These are phyloP conservation scores for Rhodomyrtus tomentosa DNA, from an alignment of 345 rosid species.

Conservation along the genomic window DNA sequence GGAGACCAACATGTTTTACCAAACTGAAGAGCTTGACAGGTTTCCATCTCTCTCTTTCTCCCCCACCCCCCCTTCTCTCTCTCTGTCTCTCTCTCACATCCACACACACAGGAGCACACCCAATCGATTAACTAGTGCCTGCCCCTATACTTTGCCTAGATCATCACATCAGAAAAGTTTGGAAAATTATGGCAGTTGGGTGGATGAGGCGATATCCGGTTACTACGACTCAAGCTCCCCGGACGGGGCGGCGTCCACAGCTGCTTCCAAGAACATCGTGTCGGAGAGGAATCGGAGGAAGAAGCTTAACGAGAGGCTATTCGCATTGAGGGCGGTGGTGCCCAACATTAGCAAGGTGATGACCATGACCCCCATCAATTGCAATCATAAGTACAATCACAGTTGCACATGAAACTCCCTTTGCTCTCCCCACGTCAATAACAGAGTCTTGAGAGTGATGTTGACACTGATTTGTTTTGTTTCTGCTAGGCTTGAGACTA, in stretches of 20 bases:
- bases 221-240: slow-evolving; percentile 94
- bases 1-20: slow-evolving; percentile 53
- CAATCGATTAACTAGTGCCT: neutral
- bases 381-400: neutral
- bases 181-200: slow-evolving; percentile 1
- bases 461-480: neutral
- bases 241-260: slow-evolving; percentile 69
- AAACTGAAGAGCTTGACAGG: slow-evolving; percentile 41
- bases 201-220: slow-evolving; percentile 17
- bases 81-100: neutral
- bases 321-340: slow-evolving; percentile 85
- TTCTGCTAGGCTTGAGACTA: neutral
- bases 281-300: slow-evolving; percentile 87
- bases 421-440: neutral
- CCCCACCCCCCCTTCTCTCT: no score
- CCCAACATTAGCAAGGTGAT: slow-evolving; percentile 86
- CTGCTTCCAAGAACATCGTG: slow-evolving; percentile 77
- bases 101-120: neutral
- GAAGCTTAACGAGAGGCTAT: slow-evolving; percentile 81
- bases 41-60: neutral
- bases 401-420: neutral
- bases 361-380: neutral
- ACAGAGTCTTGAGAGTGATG: neutral
- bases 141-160: neutral
- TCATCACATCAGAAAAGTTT: neutral